Evolutionary conservation across 805 yeast genomes (phyloP).

Genomic region (Kodamaea kaohsiungensis): DNA sequence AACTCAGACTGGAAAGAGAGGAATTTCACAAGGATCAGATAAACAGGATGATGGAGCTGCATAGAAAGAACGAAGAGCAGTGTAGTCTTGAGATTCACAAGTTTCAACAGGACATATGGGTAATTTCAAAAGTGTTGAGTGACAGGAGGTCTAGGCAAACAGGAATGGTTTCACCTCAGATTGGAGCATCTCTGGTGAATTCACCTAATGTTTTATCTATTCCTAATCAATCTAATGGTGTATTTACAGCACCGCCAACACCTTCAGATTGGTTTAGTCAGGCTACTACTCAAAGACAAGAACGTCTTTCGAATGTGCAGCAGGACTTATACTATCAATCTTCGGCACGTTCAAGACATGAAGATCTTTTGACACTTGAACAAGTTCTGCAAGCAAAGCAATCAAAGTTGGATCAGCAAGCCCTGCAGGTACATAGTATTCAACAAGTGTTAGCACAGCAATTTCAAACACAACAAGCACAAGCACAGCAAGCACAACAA

Average conservation of each 20-base stretch:
- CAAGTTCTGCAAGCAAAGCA: background rate
- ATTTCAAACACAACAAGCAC: background rate
- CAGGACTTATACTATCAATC: background rate
- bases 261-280: background rate
- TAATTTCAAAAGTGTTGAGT: background rate
- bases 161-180: background rate
- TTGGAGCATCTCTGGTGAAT: background rate
- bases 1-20: background rate
- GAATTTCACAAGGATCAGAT: background rate
- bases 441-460: background rate
- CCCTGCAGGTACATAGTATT: background rate
- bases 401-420: background rate
- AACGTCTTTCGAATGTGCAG: background rate
- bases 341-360: background rate
- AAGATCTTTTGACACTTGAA: background rate
- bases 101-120: background rate
- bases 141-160: background rate
- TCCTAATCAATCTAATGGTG: background rate
- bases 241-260: background rate
- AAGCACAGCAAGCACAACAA: background rate
- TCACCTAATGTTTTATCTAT: background rate
- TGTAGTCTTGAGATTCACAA: background rate
- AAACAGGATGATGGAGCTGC: background rate
- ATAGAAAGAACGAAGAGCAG: background rate
- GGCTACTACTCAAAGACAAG: background rate